phyloP scores from a whole-genome alignment of 164 flowering plant species.

The Vitis rupestris region DNA sequence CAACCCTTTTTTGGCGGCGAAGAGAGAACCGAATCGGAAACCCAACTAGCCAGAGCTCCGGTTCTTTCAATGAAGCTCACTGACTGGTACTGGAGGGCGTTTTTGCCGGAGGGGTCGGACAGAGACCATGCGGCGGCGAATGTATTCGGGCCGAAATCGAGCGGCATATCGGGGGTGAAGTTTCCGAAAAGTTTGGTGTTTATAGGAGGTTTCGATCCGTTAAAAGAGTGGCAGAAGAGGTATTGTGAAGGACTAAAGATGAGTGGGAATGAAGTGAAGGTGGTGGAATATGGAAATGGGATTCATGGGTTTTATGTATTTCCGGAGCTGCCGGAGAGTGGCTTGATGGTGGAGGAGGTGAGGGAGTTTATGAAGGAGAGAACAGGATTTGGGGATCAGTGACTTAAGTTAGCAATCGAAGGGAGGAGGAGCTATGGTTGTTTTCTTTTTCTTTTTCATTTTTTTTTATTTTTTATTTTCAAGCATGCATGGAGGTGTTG shows the following conservation, averaged over 20 bases:
- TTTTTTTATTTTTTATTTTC: too few relatives aligned
- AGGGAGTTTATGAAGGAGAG: conserved; percentile 10
- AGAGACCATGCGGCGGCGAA: conserved; percentile 38
- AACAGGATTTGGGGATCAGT: too few relatives aligned
- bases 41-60: conserved; percentile 5
- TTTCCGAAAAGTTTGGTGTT: conserved; percentile 26
- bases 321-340: conserved; percentile 22
- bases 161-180: conserved; percentile 15
- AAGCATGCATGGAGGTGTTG: too few relatives aligned
- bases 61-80: conserved; percentile 6
- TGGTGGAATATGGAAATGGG: conserved; percentile 22
- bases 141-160: conserved; percentile 20
- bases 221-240: conserved; percentile 29
- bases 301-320: conserved; percentile 29
- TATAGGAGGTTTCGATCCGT: conserved; percentile 33
- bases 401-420: too few relatives aligned
- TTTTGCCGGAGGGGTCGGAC: conserved; percentile 35
- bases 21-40: conserved; percentile 38
- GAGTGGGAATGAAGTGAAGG: conserved; percentile 15
- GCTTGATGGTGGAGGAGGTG: conserved; percentile 4
- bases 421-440: too few relatives aligned
- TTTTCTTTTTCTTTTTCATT: too few relatives aligned
- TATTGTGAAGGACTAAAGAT: conserved; percentile 26
- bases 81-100: conserved; percentile 31
- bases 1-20: conserved; percentile 34